A percentile compares a stretch with the other conserved stretches of the same genome.
Evolutionary conservation across 2,329 filamentous ascomycete species (phyloP).

Genomic region (Phyllosticta citribraziliensis): DNA sequence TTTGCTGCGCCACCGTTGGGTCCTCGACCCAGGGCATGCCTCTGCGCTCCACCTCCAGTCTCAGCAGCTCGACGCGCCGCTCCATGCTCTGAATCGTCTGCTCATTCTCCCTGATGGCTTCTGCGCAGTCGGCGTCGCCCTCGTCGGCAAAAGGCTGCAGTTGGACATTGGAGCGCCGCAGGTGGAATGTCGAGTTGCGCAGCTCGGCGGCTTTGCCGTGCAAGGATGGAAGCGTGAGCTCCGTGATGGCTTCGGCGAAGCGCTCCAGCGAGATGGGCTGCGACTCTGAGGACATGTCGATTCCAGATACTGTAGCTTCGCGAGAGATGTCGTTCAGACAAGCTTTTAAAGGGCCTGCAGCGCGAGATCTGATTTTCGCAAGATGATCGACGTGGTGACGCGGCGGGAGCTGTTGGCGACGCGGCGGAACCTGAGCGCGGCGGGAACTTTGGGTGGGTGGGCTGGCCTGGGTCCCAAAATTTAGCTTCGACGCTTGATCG

Average conservation of each 20-base stretch:
- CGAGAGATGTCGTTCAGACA: not conserved
- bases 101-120: slow-evolving; percentile 65
- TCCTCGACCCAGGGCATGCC: slow-evolving; percentile 43
- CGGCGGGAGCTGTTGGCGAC: not conserved
- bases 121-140: slow-evolving; percentile 60
- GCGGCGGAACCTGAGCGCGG: not conserved
- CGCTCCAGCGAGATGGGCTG: slow-evolving; percentile 51
- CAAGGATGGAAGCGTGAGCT: slow-evolving; percentile 56
- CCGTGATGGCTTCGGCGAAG: slow-evolving; percentile 58
- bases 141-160: slow-evolving; percentile 57
- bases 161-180: slow-evolving; percentile 64
- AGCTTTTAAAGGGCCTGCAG: not conserved
- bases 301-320: not conserved
- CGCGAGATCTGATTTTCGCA: not conserved
- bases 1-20: slow-evolving; percentile 13
- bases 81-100: slow-evolving; percentile 58
- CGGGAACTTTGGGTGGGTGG: not conserved
- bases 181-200: slow-evolving; percentile 63
- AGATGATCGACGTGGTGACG: slow-evolving; percentile 1
- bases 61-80: slow-evolving; percentile 54
- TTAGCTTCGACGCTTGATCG: not conserved
- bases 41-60: slow-evolving; percentile 52
- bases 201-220: slow-evolving; percentile 68
- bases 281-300: slow-evolving; percentile 51
- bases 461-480: not conserved